Conservation (phyloP, 768 basidiomycete species). For the Holtermannia corniformis region DNA sequence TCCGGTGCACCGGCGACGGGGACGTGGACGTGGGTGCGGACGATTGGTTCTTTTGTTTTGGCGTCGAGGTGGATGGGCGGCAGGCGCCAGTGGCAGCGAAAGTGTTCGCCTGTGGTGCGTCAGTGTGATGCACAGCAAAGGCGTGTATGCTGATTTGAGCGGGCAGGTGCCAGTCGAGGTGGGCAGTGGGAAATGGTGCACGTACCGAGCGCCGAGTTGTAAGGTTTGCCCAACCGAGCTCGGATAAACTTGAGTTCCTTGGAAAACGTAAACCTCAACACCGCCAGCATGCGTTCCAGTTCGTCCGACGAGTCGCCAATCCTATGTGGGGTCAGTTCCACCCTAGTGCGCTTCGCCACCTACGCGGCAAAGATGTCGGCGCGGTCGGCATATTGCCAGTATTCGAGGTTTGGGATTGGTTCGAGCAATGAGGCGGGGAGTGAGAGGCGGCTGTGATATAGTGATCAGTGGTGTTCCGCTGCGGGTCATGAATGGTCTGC, state of each 20-base stretch:
- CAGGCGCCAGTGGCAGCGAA: conserved; percentile 42
- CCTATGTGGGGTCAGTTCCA: conserved; percentile 44
- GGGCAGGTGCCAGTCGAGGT: not conserved
- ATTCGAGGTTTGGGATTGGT: conserved; percentile 91
- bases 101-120: conserved; percentile 39
- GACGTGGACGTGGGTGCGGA: conserved; percentile 40
- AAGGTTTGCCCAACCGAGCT: conserved; percentile 85
- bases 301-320: conserved; percentile 87
- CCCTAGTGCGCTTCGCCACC: conserved; percentile 38
- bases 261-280: conserved; percentile 74
- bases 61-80: conserved; percentile 39
- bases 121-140: not conserved
- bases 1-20: conserved; percentile 32
- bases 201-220: conserved; percentile 41
- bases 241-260: conserved; percentile 91
- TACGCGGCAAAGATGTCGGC: conserved; percentile 87
- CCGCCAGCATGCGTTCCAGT: conserved; percentile 91
- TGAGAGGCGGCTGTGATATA: conserved; percentile 65
- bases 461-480: not conserved
- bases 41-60: conserved; percentile 34
- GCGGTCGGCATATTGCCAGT: conserved; percentile 87
- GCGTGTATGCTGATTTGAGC: not conserved
- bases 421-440: conserved; percentile 86
- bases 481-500: no score
- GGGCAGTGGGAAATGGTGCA: not conserved